Evolutionary conservation across 1,139 yeast genomes (phyloP), one percentile per base, ranked within the genome.

Genomic region (Martiniozyma asiatica): DNA sequence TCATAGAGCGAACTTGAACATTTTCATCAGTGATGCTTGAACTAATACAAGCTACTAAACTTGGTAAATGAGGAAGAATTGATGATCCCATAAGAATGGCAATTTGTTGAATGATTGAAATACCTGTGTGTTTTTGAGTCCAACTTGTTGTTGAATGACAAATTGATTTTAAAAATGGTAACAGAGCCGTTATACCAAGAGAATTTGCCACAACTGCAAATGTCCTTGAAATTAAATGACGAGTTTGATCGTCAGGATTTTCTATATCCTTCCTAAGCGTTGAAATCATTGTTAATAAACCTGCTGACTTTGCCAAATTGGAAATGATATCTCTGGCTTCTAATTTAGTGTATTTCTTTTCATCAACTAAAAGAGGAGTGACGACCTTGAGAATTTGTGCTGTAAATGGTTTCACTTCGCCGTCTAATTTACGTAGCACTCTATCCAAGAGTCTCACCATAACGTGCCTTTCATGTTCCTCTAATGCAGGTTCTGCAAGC

Each of bases 101-200:
- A 24, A 84, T 63, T 44, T 82, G 93, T 46, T 81, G 93, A 13
- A 85, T 65, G 12, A 75, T 71, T 44, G 73, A 78, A 12, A 76
- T 68, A 37, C 96, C 97, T 0, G 95, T 82, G 41, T 82, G 94
- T 29, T 94, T 70, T 1, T 94, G 87, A 43, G 72, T 72, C 92
- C 94, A 79, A 33, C 75, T 72, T 47, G 77, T 80, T 45, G 73
- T 76, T 0, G 94, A 79, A 33, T 65, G 66, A 33, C 92, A 75
- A 2, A 84, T 92, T 0, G 96, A 95, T 37, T 65, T 70, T 21
- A 89, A 52, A 48, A 89, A 85, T 0, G 96, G 96, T 11, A 89
- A 47, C 30, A 84, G 53, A 4, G 69, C 58, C 2, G 70, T 73
- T 7, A 85, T 58, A 1, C 97, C 96, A 19, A 85, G 53, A 0